Evolutionary conservation across 140 eudicot genomes (phyloP).

Genomic region (Bidens hawaiensis): DNA sequence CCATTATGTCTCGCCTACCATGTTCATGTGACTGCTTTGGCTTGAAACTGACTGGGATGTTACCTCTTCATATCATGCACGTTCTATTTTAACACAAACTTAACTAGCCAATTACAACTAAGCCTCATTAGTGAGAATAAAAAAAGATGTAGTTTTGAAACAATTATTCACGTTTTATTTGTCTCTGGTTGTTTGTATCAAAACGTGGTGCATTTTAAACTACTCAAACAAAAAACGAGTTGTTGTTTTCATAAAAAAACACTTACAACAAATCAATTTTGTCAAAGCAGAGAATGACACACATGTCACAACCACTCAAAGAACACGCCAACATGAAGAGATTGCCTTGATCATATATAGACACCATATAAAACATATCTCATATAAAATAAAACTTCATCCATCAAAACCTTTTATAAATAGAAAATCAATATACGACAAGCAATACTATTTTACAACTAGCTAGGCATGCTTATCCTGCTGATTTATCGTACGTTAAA

Average conservation of each 20-base stretch:
- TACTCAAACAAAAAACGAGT: slow-evolving; percentile 5
- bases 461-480: background rate
- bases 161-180: too few species aligned
- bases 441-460: background rate
- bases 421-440: background rate
- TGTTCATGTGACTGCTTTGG: too few species aligned
- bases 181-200: background rate
- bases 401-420: background rate
- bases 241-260: slow-evolving; percentile 1
- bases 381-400: background rate
- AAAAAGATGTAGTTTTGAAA: too few species aligned
- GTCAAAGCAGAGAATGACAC: slow-evolving; percentile 8
- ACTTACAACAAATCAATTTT: background rate
- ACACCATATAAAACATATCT: too few species aligned
- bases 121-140: too few species aligned
- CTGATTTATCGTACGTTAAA: too few species aligned
- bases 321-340: slow-evolving; percentile 4
- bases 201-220: slow-evolving; percentile 16
- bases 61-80: too few species aligned
- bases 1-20: too few species aligned
- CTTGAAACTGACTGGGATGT: too few species aligned
- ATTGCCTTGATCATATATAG: background rate
- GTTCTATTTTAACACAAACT: too few species aligned
- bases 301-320: background rate
- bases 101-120: too few species aligned